Evolutionary conservation across 1,284 basidiomycete genomes (phyloP), one percentile per base, ranked within the genome.

Genomic region (Melanopsichium pennsylvanicum): DNA sequence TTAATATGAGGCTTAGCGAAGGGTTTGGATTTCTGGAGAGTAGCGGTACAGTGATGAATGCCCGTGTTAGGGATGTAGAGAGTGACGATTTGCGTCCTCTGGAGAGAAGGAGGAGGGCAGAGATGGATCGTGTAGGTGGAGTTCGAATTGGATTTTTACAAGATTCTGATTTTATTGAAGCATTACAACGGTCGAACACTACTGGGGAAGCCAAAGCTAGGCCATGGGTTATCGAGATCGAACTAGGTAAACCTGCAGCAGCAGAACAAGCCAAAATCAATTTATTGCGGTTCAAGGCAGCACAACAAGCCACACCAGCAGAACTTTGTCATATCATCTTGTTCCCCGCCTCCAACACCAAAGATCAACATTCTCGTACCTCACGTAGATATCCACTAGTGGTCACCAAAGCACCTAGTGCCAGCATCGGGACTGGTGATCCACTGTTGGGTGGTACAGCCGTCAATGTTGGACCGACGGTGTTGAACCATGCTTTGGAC

Each of bases 1-100:
- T 70, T 45, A 70, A 70, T 18, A 26, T 70, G 40, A 60, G 67
- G n/a, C 52, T 70, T 12, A 70, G 60, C 19, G 67, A 70, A 22
- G 67, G 67, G 1, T 56, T 64, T 27, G 67, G 61, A 0, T 70
- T 70, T 27, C 44, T 70, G 25, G 60, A 70, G 34, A 41, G 46
- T 4, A 42, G 27, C 5, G 52, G 50, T 11, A 37, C 52, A 6
- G 50, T 46, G 4, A 60, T 56, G 27, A 46, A 64, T 22, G 46
- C 61, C 32, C 49, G 61, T 3, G n/a, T n/a, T n/a, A n/a, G n/a
- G n/a, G 61, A 64, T 44, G 35, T 56, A 2, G 56, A 59, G 2
- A 54, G 41, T n/a, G 61, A 61, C 19, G 67, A 64, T 16, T 48
- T 64, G 22, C 46, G 57, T 23, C 67, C 67, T 16, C 61, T 61